Base-by-base conservation (phyloP, 805 yeast species). In the Nakazawaea pomicola region DNA sequence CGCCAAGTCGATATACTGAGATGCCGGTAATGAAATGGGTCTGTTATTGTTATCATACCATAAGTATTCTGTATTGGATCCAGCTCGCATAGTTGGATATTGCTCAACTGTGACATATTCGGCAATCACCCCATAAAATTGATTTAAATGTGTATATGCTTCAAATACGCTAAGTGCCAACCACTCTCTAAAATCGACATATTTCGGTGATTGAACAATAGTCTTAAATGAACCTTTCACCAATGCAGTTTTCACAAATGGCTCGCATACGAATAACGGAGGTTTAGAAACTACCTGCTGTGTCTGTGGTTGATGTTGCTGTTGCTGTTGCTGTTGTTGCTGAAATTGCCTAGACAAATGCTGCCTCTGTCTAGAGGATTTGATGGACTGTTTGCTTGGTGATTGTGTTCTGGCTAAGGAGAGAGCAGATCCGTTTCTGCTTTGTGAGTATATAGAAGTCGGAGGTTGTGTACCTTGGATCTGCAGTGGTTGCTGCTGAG, bases 201-300 rank as follows among this genome's bases (percentile, higher is more conserved):
- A 91, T 56, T 87, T 88, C 15, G 99, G 99, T 17, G 88, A 68
- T 56, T 87, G 95, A 1, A 93, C 97, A 49, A 93, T 93, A 1
- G 99, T 90, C 55, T 86, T 89, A 67, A 89, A 93, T 0, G 96
- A 85, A 14, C 99, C 99, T 57, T 91, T 93, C 15, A 95, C 99
- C 27, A 93, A 67, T 0, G 98, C 95, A 0, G 97, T 87, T 47
- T 90, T 81, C 4, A 90, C 93, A 59, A 85, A 93, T 11, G 97
- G 98, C 52, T 90, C 96, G 55, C 93, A 81, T 50, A 93, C 58
- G 55, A 90, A 93, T 41, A 93, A 64, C 4, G 89, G 88, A 37
- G 63, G 54, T 38, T 51, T 45, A 11, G 29, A 44, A 96, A 41
- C 43, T 25, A 33, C 41, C 19, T 36, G 42, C 37, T 43, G 47